phyloP scores from a whole-genome alignment of 73 alveolate genomes.

The Vitrella brassicaformis region DNA sequence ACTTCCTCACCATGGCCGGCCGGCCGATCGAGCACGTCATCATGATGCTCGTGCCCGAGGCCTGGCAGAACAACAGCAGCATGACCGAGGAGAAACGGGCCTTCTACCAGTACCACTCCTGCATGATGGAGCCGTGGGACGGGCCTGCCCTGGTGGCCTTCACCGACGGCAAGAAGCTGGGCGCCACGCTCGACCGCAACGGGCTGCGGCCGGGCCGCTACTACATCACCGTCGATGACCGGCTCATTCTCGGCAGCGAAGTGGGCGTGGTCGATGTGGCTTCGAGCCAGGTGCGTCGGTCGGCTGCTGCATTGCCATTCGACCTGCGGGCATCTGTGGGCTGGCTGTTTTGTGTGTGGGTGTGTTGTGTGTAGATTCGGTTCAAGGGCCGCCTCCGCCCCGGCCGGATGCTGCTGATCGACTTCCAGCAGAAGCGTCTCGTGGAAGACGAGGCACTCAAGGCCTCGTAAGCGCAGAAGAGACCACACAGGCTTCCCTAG shows the following conservation, averaged over 20 bases:
- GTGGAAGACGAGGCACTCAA: background rate
- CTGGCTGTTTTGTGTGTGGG: background rate
- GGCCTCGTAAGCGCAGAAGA: background rate
- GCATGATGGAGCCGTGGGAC: slow-evolving; percentile 29
- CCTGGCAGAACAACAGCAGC: slow-evolving; percentile 6
- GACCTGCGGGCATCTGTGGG: too few relatives aligned
- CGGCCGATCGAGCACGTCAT: slow-evolving; percentile 21
- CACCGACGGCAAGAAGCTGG: slow-evolving; percentile 32
- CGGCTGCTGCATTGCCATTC: too few relatives aligned
- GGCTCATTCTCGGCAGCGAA: slow-evolving; percentile 21
- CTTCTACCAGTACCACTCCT: background rate
- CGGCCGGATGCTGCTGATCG: slow-evolving; percentile 24
- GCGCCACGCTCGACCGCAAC: slow-evolving; percentile 31
- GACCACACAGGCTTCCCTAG: too few relatives aligned
- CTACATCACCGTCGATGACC: slow-evolving; percentile 24
- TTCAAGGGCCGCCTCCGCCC: slow-evolving; percentile 29
- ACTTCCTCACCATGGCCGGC: slow-evolving; percentile 14
- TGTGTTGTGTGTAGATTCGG: slow-evolving; percentile 10
- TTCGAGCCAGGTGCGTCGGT: background rate
- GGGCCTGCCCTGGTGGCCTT: slow-evolving; percentile 33
- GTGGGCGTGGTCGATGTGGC: slow-evolving; percentile 36
- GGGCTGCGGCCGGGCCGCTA: slow-evolving; percentile 37
- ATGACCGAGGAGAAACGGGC: slow-evolving; percentile 28
- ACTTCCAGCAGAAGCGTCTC: slow-evolving; percentile 1
- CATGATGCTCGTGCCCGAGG: slow-evolving; percentile 35